These are phyloP conservation scores for Solanum habrochaites DNA, from an alignment of 257 asterid genomes.

Conservation along the genomic window DNA sequence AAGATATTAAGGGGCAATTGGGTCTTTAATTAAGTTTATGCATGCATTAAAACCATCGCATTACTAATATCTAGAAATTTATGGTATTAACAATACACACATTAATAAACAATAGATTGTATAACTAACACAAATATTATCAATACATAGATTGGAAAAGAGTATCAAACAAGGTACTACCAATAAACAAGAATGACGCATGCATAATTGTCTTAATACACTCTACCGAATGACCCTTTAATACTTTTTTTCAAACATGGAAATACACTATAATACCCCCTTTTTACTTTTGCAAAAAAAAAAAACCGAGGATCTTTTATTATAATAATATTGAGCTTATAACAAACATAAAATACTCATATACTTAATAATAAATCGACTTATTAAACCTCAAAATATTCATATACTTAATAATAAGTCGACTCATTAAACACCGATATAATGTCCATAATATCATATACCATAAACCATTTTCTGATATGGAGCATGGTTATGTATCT, in stretches of 20 bases:
- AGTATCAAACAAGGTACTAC: not conserved
- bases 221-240: not conserved
- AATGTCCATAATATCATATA: not conserved
- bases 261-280: not conserved
- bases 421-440: not conserved
- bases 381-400: not conserved
- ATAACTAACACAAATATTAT: not conserved
- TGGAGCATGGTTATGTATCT: not conserved
- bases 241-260: not conserved
- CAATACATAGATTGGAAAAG: not conserved
- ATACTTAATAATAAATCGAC: too few relatives aligned
- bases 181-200: not conserved
- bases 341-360: too few relatives aligned
- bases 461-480: not conserved
- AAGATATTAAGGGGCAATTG: not conserved
- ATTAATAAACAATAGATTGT: not conserved
- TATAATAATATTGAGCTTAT: too few relatives aligned
- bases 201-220: too few relatives aligned
- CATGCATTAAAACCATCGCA: not conserved
- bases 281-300: not conserved
- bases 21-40: not conserved
- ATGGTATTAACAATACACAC: not conserved
- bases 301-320: not conserved
- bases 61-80: too few relatives aligned
- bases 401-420: not conserved